A percentile compares a stretch with the other conserved stretches of the same genome.
Conservation (phyloP, 768 basidiomycete species). For the Kwoniella europaea region DNA sequence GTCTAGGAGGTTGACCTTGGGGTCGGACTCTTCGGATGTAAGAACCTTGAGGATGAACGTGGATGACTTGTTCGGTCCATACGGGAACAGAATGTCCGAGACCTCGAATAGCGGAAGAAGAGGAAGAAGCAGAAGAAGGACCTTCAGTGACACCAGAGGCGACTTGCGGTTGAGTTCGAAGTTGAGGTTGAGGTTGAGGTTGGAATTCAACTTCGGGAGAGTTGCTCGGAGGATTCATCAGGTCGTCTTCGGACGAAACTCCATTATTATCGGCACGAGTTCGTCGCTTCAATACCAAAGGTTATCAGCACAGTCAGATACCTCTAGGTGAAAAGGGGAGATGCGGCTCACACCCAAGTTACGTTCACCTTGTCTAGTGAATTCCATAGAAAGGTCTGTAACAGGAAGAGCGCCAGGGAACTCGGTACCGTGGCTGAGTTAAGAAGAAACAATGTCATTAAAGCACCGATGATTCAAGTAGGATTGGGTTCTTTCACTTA, state of each 20-base stretch:
- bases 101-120: not conserved
- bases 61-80: not conserved
- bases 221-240: not conserved
- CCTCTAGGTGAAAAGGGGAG: not conserved
- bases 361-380: constrained; percentile 22
- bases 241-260: constrained; percentile 11
- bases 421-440: constrained; percentile 10
- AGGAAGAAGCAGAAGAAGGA: no score
- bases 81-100: not conserved
- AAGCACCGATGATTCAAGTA: not conserved
- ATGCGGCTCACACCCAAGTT: constrained; percentile 22
- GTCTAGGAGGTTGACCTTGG: not conserved
- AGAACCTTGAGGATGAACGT: not conserved
- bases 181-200: not conserved
- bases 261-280: constrained; percentile 10
- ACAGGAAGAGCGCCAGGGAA: constrained; percentile 18
- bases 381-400: constrained; percentile 21
- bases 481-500: constrained; percentile 1
- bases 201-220: constrained; percentile 1
- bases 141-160: not conserved
- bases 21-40: not conserved
- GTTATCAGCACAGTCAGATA: not conserved
- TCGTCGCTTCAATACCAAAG: not conserved
- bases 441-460: not conserved
- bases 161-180: not conserved